Evolutionary conservation across 352 stramenopile genomes (phyloP), one percentile per base, ranked within the genome.

Genomic region (Thalassiosira hispida): DNA sequence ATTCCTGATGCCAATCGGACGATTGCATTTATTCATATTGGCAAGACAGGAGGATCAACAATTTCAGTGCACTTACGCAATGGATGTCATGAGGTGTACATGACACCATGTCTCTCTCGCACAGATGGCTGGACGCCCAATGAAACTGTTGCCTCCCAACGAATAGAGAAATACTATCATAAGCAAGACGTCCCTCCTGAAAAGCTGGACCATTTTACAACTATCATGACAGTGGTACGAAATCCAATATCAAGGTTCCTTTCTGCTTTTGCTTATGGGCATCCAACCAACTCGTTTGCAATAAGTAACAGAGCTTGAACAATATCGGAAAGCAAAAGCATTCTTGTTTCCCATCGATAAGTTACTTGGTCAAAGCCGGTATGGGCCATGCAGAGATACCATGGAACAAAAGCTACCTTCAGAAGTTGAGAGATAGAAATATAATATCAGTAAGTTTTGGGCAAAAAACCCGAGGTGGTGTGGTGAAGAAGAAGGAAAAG

Each of bases 11-110:
- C 12, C 8, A 25, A 44, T 5, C 25, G 53, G 8, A 35, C 53
- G 27, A 47, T 63, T 18, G 53, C 53, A 25, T 63, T 74, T n/a
- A 49, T 74, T 5, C 65, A 74, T 52, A 65, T 74, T 40, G 65
- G 65, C 49, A 74, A 74, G 23, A 74, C 65, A 27, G 52, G 51
- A 6, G 65, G 65, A 57, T 74, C 65, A 23, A 74, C 65, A 40
- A 65, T 74, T 61, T 74, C 65, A 38, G 31, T 49, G 23, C 51
- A 74, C 51, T 29, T 74, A 35, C 49, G 65, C 14, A 14, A 35
- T 9, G 65, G 65, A 35, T 74, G 65, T 12, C 52, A 55, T 18
- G 7, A 51, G 11, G 42, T 4, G 14, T 65, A 62, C 23, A 53
- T 63, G 35, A 18, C 22, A 14, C 33, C 65, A 42, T 74, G 65